Evolutionary conservation across 2,329 filamentous ascomycete genomes (phyloP), one percentile per base, ranked within the genome.

Genomic region (Sarocladium brachiariae): DNA sequence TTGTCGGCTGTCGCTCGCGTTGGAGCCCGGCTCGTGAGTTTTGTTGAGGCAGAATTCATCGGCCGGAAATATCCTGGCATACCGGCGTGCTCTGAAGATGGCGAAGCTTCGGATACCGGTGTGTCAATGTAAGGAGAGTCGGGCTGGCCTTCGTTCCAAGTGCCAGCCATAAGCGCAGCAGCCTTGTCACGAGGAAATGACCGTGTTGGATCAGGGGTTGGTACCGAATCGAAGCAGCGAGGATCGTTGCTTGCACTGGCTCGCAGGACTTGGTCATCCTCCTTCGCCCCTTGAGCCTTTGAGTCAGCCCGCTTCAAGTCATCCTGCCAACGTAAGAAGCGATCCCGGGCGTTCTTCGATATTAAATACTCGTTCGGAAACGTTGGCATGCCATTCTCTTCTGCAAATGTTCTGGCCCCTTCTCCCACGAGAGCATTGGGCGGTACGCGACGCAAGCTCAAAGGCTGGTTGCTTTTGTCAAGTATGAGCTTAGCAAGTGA

Each of bases 341-440:
- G 84, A 52, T 93, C 86, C 54, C 77, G 76, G 16, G 93, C 87
- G 55, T 83, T 86, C 50, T 78, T 83, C 3, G 92, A 95, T n/a
- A 96, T 76, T 16, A 99, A 74, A 38, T 75, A 76, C 38, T 93
- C 86, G 59, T 89, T 83, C 5, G 83, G 77, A n/a, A 90, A 75
- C 10, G 89, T 73, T 0, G 78, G 71, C 63, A 97, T 81, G 8
- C 87, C 84, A 57, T 90, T 80, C 53, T 92, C 83, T 54, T 80
- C 80, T 1, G 92, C 93, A 67, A 95, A 99, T n/a, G 86, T 80
- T 38, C 80, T 85, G 14, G 93, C 93, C 10, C 93, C 93, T 57
- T 87, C 76, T 30, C 89, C 89, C 10, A 95, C 87, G 2, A 99
- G 78, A 21, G 96, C 81, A 60, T 96, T 97, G 9, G 93, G 93